phyloP scores from a whole-genome alignment of 2,329 filamentous ascomycete genomes.

The Diaporthe sp. region DNA sequence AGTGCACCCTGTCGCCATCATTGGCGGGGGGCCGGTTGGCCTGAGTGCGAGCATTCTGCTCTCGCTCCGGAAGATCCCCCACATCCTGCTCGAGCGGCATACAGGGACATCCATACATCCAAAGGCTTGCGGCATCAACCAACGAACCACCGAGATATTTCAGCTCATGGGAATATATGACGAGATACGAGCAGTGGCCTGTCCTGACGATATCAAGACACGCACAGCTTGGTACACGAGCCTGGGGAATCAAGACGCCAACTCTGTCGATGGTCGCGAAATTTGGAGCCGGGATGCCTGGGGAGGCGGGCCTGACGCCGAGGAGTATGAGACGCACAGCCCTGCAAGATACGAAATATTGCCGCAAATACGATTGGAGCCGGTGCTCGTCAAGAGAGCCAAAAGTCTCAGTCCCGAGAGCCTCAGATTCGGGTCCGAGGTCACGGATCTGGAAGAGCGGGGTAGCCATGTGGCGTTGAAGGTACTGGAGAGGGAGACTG shows the following conservation, averaged over 20 bases:
- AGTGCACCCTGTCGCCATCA: slow-evolving; percentile 23
- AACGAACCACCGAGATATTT: slow-evolving; percentile 27
- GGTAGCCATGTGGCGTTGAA: slow-evolving; percentile 38
- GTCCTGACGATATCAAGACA: slow-evolving; percentile 29
- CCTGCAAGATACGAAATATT: slow-evolving; percentile 44
- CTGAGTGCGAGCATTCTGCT: slow-evolving; percentile 34
- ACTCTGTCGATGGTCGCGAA: slow-evolving; percentile 38
- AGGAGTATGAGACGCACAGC: slow-evolving; percentile 35
- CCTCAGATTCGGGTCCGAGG: slow-evolving; percentile 43
- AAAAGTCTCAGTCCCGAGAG: slow-evolving; percentile 43
- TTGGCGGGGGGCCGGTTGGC: slow-evolving; percentile 34
- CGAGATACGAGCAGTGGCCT: not conserved
- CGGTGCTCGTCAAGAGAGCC: slow-evolving; percentile 44
- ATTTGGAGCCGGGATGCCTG: slow-evolving; percentile 44
- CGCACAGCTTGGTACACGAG: slow-evolving; percentile 46
- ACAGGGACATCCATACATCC: slow-evolving; percentile 35
- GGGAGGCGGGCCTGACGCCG: slow-evolving; percentile 43
- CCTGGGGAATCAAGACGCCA: slow-evolving; percentile 38
- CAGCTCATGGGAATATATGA: slow-evolving; percentile 24
- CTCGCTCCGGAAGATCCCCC: slow-evolving; percentile 33
- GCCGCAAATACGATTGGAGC: slow-evolving; percentile 50
- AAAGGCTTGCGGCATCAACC: slow-evolving; percentile 33
- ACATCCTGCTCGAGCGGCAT: slow-evolving; percentile 35
- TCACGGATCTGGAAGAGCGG: slow-evolving; percentile 40
- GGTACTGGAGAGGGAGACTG: slow-evolving; percentile 31